phyloP scores from a whole-genome alignment of 2,329 filamentous ascomycete species.

The Clonostachys chloroleuca region DNA sequence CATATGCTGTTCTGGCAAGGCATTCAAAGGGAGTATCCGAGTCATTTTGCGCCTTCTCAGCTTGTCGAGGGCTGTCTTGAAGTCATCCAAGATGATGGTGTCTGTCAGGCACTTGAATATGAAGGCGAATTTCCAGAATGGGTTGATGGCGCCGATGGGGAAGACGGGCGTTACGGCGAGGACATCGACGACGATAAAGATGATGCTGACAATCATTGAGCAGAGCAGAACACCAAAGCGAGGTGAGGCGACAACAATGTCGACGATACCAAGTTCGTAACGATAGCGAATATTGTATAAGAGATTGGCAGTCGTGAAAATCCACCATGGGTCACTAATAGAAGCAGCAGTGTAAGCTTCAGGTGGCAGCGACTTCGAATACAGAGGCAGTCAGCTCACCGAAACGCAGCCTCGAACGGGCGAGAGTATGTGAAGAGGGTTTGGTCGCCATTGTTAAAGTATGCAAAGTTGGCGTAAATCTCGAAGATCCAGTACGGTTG shows the following conservation, averaged over 20 bases:
- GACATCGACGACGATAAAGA: constrained; percentile 58
- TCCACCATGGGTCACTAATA: constrained; percentile 61
- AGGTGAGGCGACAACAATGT: constrained; percentile 56
- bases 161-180: constrained; percentile 51
- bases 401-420: constrained; percentile 55
- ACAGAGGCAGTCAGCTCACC: constrained; percentile 23
- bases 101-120: constrained; percentile 58
- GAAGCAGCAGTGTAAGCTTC: neutral
- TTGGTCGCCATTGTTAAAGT: constrained; percentile 50
- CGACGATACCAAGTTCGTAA: constrained; percentile 53
- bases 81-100: constrained; percentile 63
- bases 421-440: constrained; percentile 48
- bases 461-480: constrained; percentile 62
- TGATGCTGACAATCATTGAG: constrained; percentile 55
- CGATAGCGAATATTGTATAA: constrained; percentile 60
- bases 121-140: too few species aligned
- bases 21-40: constrained; percentile 4
- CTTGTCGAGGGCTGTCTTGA: constrained; percentile 52
- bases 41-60: constrained; percentile 5
- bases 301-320: constrained; percentile 54
- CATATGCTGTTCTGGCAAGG: neutral
- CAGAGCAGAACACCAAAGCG: constrained; percentile 59
- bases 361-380: neutral
- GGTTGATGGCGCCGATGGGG: constrained; percentile 14
- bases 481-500: constrained; percentile 63